Base-by-base conservation (phyloP, 1,139 yeast genomes). In the Meyerozyma guilliermondii region DNA sequence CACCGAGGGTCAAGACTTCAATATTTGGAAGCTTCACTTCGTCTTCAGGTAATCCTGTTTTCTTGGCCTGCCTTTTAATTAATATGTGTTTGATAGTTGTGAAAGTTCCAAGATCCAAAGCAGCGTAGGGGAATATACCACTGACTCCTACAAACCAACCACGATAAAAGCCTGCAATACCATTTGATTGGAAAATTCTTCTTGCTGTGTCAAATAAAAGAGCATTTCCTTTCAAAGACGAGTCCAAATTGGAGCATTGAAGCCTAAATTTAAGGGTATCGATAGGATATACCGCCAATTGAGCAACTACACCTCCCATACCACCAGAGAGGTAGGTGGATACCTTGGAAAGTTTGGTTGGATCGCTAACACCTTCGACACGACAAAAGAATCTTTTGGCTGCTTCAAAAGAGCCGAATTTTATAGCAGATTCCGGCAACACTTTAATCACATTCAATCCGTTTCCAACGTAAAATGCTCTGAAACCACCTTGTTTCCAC, bases 121-220 rank as follows among this genome's bases (percentile, higher is more conserved):
- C 98, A 0, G 98, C 97, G 62, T 91, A 92, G 1, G 98, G 98
- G 66, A 92, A 92, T 50, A 92, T 91, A 40, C 98, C 98, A 47
- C 91, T 78, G 2, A 89, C 79, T 14, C 98, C 98, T 17, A 87
- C 95, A 40, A 79, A 64, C 27, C 89, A 73, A 30, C 98, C 98
- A 49, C 98, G 71, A 59, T 92, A 92, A 56, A 89, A 92, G 10
- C 85, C 68, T 40, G 74, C 65, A 2, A 87, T 28, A 0, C 98
- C 98, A 36, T 96, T 96, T 51, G 83, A 87, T 43, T 62, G 66
- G 62, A 78, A 87, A 85, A 91, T 83, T 44, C 83, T 81, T 47
- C 70, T 78, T 1, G 95, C 89, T 0, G 96, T 91, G 41, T 73
- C 66, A 16, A 76, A 45, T 34, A 89, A 63, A 26, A 88, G 65